A percentile compares a stretch with the other conserved stretches of the same genome.
These are phyloP conservation scores for Colletotrichum tropicicola DNA, from an alignment of 2,329 filamentous ascomycete species.

Conservation along the genomic window DNA sequence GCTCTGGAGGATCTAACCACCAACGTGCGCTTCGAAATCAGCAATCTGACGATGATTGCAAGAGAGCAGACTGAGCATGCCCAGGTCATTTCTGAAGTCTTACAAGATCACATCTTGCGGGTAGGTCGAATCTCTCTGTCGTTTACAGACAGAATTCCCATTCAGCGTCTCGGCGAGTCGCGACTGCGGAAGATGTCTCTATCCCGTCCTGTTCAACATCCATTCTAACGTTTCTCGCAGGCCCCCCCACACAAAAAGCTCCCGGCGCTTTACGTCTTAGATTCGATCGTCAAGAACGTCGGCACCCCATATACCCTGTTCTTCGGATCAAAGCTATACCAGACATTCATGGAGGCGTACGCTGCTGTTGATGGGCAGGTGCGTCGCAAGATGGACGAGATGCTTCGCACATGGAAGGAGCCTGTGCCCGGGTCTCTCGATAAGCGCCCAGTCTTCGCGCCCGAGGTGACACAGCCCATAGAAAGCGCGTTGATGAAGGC, in stretches of 20 bases:
- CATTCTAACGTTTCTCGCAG: conserved; percentile 63
- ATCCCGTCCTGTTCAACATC: not conserved
- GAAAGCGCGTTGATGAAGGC: conserved; percentile 94
- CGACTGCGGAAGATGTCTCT: not conserved
- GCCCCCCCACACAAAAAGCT: conserved; percentile 89
- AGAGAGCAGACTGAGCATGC: conserved; percentile 98
- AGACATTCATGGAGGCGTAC: conserved; percentile 97
- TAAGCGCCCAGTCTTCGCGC: conserved; percentile 88
- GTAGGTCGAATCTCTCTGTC: conserved; percentile 66
- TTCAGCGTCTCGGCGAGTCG: not conserved
- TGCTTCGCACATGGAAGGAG: conserved; percentile 98
- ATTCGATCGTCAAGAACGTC: conserved; percentile 98
- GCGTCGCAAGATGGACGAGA: conserved; percentile 92
- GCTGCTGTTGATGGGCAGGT: conserved; percentile 85
- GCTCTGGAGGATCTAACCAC: conserved; percentile 90
- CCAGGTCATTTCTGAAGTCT: conserved; percentile 86
- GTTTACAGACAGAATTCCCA: not conserved
- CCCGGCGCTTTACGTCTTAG: conserved; percentile 95
- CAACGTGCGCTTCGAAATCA: conserved; percentile 95
- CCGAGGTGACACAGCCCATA: conserved; percentile 87
- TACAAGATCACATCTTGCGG: conserved; percentile 93
- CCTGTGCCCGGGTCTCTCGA: conserved; percentile 94
- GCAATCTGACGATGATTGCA: conserved; percentile 95
- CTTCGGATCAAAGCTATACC: conserved; percentile 89
- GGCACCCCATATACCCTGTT: conserved; percentile 97